Base-by-base conservation (phyloP, 768 basidiomycete species). In the Boletus sp. region DNA sequence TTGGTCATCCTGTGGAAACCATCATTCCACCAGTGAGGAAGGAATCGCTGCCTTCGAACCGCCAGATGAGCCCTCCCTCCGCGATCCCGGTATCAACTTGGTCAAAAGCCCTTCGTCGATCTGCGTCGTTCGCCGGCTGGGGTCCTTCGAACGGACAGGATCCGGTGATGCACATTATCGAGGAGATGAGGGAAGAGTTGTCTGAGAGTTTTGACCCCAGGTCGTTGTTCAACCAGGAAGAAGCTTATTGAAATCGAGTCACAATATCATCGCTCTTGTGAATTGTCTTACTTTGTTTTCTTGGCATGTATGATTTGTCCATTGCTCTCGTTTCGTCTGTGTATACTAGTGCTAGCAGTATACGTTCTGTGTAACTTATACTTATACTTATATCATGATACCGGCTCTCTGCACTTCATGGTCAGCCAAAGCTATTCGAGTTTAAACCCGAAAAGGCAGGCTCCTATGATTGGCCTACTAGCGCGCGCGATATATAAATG, bases 111-210 rank as follows among this genome's bases (percentile, higher is more conserved):
- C 57, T 70, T 12, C 71, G 68, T 45, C 68, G 70, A 33, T 71
- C 69, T 5, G 62, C n/a, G 41, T 70, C 71, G 33, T 64, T 59
- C 12, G 61, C 62, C 15, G 66, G 61, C 5, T 58, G 60, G 60
- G 24, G 29, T 9, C 35, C 44, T 24, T n/a, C 17, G 1, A n/a
- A 37, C 2, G 47, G 49, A 3, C 56, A 52, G 11, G 61, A 58
- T 40, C 2, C 58, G 4, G 11, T 70, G 15, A 59, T 61, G 64
- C 37, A 52, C 1, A 32, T 61, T 2, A 42, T 72, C n/a, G 45
- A 58, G 36, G 60, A 63, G 47, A 47, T 71, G 61, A 64, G 61
- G 49, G 60, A 55, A 47, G 65, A 57, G 41, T 28, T 52, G 17
- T 36, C 53, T 11, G 61, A 53, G 45, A 51, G 54, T 7, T 59